A percentile compares a stretch with the other conserved stretches of the same genome.
Conservation (phyloP, 1,139 yeast species). For the Casaregolazyma suthepensis region DNA sequence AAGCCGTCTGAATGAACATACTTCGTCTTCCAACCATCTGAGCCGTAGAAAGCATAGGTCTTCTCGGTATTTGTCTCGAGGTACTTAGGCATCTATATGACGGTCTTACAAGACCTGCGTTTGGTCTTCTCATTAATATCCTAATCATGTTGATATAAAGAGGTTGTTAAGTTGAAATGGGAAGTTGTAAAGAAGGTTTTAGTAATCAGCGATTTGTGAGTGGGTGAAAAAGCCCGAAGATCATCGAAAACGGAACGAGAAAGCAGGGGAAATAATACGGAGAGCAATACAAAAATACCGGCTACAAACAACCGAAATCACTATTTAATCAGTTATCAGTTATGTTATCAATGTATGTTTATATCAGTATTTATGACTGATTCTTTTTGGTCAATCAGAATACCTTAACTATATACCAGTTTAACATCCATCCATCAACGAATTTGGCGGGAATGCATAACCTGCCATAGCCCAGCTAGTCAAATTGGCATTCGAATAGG, state of each 20-base stretch:
- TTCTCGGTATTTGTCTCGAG: neutral
- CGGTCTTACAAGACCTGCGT: neutral
- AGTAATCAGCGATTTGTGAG: neutral
- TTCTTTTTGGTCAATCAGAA: neutral
- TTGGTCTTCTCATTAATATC: neutral
- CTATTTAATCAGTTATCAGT: neutral
- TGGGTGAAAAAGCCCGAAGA: neutral
- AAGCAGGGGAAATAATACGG: too few species aligned
- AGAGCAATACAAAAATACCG: too few species aligned
- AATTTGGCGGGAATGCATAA: constrained; percentile 54
- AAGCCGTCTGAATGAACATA: constrained; percentile 48
- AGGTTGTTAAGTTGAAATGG: neutral
- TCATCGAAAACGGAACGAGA: too few species aligned
- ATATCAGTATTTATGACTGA: neutral
- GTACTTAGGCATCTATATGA: neutral
- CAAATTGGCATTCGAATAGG: constrained; percentile 56
- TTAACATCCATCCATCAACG: constrained; percentile 40
- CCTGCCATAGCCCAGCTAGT: constrained; percentile 68
- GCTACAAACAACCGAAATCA: too few species aligned
- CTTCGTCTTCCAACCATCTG: constrained; percentile 11
- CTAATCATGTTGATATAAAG: neutral
- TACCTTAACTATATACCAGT: neutral
- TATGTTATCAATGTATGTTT: neutral
- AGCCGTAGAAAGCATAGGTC: neutral
- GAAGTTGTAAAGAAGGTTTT: neutral